Evolutionary conservation across 2,329 filamentous ascomycete species (phyloP).

Genomic region (Fusarium sp.): DNA sequence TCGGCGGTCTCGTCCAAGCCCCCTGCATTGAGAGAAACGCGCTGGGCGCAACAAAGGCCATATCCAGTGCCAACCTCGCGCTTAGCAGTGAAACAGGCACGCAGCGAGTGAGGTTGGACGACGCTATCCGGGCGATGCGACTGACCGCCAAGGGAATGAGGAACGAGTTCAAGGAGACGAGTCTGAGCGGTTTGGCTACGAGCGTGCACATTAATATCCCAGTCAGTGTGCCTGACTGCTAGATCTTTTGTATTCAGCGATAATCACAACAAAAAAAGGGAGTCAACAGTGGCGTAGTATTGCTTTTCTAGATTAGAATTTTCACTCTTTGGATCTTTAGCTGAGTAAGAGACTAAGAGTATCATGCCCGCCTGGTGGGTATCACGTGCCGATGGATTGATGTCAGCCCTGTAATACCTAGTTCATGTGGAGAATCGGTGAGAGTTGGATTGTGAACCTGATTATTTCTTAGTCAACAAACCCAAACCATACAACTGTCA

Average conservation of each 20-base stretch:
- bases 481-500: not conserved
- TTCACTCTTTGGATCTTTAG: not conserved
- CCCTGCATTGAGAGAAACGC: conserved; percentile 67
- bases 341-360: conserved; percentile 13
- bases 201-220: conserved; percentile 65
- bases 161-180: conserved; percentile 68
- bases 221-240: conserved; percentile 66
- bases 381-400: conserved; percentile 24
- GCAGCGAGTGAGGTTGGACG: conserved; percentile 64
- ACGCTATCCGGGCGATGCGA: conserved; percentile 65
- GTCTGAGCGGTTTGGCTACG: conserved; percentile 63
- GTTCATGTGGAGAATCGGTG: conserved; percentile 8
- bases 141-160: conserved; percentile 65
- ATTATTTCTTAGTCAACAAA: not conserved
- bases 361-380: conserved; percentile 8
- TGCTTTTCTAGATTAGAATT: conserved; percentile 18
- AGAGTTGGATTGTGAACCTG: not conserved
- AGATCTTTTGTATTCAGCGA: conserved; percentile 17
- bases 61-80: conserved; percentile 64
- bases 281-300: conserved; percentile 3
- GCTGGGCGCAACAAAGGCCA: conserved; percentile 64
- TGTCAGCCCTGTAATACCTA: no score
- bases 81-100: conserved; percentile 61
- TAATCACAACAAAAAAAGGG: conserved; percentile 22
- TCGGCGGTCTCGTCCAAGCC: conserved; percentile 64